Evolutionary conservation across 495 filamentous ascomycete species (phyloP), one percentile per base, ranked within the genome.

Genomic region (Diplogelasinospora grovesii): DNA sequence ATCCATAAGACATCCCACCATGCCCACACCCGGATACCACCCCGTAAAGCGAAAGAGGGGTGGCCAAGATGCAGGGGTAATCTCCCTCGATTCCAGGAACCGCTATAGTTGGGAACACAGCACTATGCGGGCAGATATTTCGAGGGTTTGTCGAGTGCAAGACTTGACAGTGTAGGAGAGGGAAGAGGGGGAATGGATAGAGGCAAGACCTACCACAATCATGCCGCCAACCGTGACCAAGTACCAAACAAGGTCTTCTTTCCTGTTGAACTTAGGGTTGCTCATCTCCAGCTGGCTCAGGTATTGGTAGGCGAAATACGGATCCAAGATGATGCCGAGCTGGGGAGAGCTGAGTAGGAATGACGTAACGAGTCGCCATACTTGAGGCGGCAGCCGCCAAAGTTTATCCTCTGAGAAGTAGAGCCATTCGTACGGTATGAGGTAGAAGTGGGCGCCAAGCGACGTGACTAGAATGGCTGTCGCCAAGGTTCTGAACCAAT

Each of bases 1-100:
- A 89, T 86, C 86, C 82, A 86, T 71, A 74, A 76, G 75, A 73
- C 70, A 69, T 89, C 85, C 88, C 87, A 93, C 85, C 87, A 85
- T 83, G 71, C 83, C 80, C 71, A 74, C 82, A 86, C 77, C 78
- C 72, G 77, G 69, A 69, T 71, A 79, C 69, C 59, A 74, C 81
- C 78, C 69, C 64, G 63, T 69, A 78, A 71, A 86, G 84, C 81
- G 82, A 86, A 88, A 84, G n/a, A 80, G 72, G 77, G 70, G 62
- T 74, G 74, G 74, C 60, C 70, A 73, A 66, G 74, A 74, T 78
- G 77, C 76, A 82, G 79, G 84, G 87, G 83, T 82, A 73, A 83
- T 96, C 86, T 96, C 74, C 89, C 89, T 95, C 89, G 73, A 68
- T 82, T 87, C 76, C 85, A 94, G 88, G 89, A 95, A 95, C 86